Base-by-base conservation (phyloP, 208 protist genomes). In the Leishmania gerbilli region DNA sequence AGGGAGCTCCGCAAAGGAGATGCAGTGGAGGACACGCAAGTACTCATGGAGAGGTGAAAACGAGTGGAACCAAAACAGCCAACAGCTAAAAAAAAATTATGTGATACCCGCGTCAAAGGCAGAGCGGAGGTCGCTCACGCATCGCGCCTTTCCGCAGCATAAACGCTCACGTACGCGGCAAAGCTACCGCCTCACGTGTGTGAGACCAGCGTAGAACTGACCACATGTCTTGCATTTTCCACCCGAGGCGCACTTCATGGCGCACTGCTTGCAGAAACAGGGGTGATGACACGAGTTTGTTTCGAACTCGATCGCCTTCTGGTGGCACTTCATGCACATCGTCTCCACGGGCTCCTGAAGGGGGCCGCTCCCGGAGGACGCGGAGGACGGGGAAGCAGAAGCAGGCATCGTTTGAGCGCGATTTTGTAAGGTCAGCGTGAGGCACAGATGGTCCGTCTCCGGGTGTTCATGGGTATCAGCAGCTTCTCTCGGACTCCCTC, bases 241-340 rank as follows among this genome's bases (percentile, higher is more conserved):
- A 15, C 95, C 95, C 17, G 93, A 96, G 7, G 95, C 95, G 56
- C 92, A 96, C 78, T 97, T 98, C 95, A 98, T 98, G 17, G 95
- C 95, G 65, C 95, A 98, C 6, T 72, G 83, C 74, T 87, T 89
- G 87, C 95, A 98, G 86, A 97, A 98, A 45, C 91, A 85, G 8
- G 69, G 79, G 71, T 98, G 95, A 42, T 89, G 72, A 71, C 95
- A 98, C 17, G 81, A 86, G 74, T 89, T 87, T n/a, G 93, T 92
- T 72, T 93, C 81, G 84, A 93, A 98, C 79, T 86, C 84, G 47
- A 93, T 91, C 0, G 84, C 80, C 34, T 84, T 80, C 45, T 75
- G 79, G 37, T 95, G 84, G 82, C 95, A 98, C 80, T 92, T 94
- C 76, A 95, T 83, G 80, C 95, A 97, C 40, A 92, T 1, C 65